These are phyloP conservation scores for Ganoderma lingzhi DNA, from an alignment of 1,284 basidiomycete genomes.

Conservation along the genomic window DNA sequence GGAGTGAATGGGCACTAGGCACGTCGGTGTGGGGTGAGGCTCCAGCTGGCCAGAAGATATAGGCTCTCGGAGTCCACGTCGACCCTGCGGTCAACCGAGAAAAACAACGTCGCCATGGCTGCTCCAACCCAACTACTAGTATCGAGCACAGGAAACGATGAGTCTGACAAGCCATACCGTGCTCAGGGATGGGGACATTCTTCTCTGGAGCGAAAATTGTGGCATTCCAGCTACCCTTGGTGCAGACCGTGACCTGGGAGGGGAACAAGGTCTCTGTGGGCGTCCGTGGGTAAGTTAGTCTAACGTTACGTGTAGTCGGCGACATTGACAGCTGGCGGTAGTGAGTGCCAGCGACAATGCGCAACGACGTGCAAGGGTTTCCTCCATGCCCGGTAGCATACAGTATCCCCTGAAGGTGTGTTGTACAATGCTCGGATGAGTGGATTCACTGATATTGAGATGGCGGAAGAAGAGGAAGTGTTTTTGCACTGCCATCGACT, in stretches of 20 bases:
- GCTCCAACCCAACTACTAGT: not conserved
- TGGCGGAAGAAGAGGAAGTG: not conserved
- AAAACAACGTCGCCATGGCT: not conserved
- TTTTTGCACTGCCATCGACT: not conserved
- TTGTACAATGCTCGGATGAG: not conserved
- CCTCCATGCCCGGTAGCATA: no score
- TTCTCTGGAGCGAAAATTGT: not conserved
- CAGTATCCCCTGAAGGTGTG: no score
- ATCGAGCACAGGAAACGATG: not conserved
- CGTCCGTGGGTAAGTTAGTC: not conserved
- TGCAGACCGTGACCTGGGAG: not conserved
- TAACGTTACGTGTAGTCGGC: not conserved
- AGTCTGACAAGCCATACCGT: not conserved
- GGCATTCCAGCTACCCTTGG: not conserved
- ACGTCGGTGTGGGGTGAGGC: no score
- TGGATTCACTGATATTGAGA: not conserved
- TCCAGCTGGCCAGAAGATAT: no score
- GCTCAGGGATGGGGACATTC: not conserved
- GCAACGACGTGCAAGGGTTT: no score
- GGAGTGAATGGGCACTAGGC: no score
- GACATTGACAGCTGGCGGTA: no score
- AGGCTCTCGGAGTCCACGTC: not conserved
- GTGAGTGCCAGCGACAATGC: no score
- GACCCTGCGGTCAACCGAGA: not conserved
- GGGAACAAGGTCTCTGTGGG: not conserved